Evolutionary conservation across 2,329 filamentous ascomycete genomes (phyloP), one percentile per base, ranked within the genome.

Genomic region (Diaporthe amygdali): DNA sequence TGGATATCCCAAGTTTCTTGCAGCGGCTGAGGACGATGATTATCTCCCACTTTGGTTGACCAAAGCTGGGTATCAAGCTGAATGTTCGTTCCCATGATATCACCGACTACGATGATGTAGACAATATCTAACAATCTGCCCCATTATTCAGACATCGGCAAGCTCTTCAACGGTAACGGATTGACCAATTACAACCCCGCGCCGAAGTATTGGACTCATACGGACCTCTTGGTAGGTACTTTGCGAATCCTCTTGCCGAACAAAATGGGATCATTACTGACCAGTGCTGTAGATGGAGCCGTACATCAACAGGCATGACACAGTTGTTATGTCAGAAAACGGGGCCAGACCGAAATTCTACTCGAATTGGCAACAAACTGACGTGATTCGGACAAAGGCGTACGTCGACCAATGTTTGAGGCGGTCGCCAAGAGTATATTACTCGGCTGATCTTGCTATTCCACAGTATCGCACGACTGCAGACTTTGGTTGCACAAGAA

Each of bases 11-110:
- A 93, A 93, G 75, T 92, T 94, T 68, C 81, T 93, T 20, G 81
- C 82, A 3, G 84, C 91, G 66, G 91, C 91, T 0, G 84, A 89
- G 71, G 93, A 94, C 71, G 86, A 91, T 1, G 87, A 91, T 32
- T 94, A 91, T 72, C 84, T 94, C 0, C 92, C 92, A 0, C 77
- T 93, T 0, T 94, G 92, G 91, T 79, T 94, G 22, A 90, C 93
- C 74, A 78, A 87, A 5, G 88, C 87, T 0, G 91, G 91, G 0
- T 94, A 93, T 76, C 88, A 89, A 74, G 93, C 92, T 0, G 93
- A 92, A 76, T 94, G 54, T 59, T 2, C 27, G 22, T 41, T 14
- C 20, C 22, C 8, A 49, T 49, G n/a, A 14, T 15, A 76, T 94
- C 5, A n/a, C n/a, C n/a, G n/a, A n/a, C n/a, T n/a, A n/a, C n/a